Evolutionary conservation across 345 rosid genomes (phyloP), one percentile per base, ranked within the genome.

Genomic region (Pelargonium nanum): DNA sequence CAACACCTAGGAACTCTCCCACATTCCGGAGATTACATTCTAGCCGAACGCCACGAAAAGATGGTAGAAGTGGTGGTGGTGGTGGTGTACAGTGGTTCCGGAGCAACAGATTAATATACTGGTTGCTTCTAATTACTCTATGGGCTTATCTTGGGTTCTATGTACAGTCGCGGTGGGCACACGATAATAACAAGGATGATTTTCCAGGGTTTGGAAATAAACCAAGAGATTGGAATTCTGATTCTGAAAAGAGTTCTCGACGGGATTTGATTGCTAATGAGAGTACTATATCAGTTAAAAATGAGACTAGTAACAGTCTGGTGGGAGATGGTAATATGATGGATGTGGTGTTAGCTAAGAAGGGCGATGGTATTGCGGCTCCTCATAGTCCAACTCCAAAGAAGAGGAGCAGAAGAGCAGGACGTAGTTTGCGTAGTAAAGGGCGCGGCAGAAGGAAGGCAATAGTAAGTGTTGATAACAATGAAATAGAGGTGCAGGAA

Each of bases 141-240:
- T 92, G 98, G 96, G 72, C 98, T 60, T 92, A 89, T 74, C 92
- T 92, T 71, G 98, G 95, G 48, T 92, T 92, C 65, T 87, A 85
- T 64, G 86, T 89, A 13, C 98, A 92, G 82, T 92, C 98, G 55
- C 76, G 83, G 68, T 92, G 98, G 98, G 98, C 98, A 58, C 98
- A 92, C 72, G 92, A 83, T 60, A 74, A 85, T 80, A 81, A 88
- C 65, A 73, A 75, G 67, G 85, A 89, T 51, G 72, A 85, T 26
- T 85, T 86, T 73, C 76, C 84, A 22, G 89, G 84, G 26, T 87
- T 92, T 69, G 81, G 83, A 60, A 84, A 80, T 53, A 81, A 75
- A 73, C 68, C 66, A 26, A 68, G 72, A 30, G 78, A 65, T 69
- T 67, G 34, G 23, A 54, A 34, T 64, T 62, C 70, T 63, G 76